A percentile compares a stretch with the other conserved stretches of the same genome.
Conservation (phyloP, 495 filamentous ascomycete genomes). For the Aspergillus sclerotioniger region DNA sequence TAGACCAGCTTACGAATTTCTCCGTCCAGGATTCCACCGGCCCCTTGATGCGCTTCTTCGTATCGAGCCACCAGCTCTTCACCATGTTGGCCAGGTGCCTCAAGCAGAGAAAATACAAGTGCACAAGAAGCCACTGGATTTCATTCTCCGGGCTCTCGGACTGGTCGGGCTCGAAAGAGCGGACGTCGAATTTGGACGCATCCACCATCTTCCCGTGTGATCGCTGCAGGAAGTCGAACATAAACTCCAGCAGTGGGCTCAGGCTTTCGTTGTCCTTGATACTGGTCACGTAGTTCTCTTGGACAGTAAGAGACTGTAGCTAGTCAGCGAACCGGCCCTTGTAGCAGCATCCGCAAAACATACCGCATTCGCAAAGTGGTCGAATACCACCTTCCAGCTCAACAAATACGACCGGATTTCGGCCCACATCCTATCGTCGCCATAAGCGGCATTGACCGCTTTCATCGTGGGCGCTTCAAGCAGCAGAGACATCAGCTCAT, state of each 20-base stretch:
- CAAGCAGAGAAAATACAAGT: conserved; percentile 81
- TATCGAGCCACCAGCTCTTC: conserved; percentile 83
- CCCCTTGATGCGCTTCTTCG: conserved; percentile 69
- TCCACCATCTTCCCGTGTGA: conserved; percentile 66
- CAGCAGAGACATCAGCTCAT: conserved; percentile 69
- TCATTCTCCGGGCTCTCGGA: conserved; percentile 62
- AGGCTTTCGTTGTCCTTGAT: conserved; percentile 73
- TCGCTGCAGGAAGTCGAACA: conserved; percentile 78
- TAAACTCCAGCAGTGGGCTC: conserved; percentile 68
- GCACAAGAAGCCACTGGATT: conserved; percentile 76
- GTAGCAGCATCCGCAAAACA: conserved; percentile 18
- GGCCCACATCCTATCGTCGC: conserved; percentile 42
- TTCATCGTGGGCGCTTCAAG: conserved; percentile 46
- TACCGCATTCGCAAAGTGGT: conserved; percentile 75
- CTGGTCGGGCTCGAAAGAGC: conserved; percentile 59
- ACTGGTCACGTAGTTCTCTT: conserved; percentile 70
- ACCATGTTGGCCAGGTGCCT: conserved; percentile 72
- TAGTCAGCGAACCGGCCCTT: conserved; percentile 18
- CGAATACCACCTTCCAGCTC: conserved; percentile 88
- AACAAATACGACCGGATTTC: conserved; percentile 73
- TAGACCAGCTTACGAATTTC: conserved; percentile 53
- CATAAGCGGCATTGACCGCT: conserved; percentile 47
- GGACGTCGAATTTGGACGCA: conserved; percentile 64
- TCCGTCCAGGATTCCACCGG: conserved; percentile 79
- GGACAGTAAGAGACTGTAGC: conserved; percentile 68